Percentiles rank a stretch among this genome's conserved stretches.
These are phyloP conservation scores for Yarrowia osloensis DNA, from an alignment of 805 yeast genomes.

Conservation along the genomic window DNA sequence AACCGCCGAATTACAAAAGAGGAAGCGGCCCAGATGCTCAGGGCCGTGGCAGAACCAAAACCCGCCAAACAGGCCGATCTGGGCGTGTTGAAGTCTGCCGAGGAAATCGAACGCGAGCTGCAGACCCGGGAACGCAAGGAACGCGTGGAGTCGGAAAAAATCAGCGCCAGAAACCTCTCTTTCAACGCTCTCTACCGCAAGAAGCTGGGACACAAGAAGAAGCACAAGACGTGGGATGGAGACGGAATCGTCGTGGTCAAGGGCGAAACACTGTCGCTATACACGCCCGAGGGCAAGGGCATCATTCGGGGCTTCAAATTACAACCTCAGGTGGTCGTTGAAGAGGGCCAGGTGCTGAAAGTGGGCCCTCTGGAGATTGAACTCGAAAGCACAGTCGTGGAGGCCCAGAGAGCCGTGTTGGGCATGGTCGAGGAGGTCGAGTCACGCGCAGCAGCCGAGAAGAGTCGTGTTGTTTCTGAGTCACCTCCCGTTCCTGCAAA, in stretches of 20 bases:
- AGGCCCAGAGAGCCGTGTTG: not conserved
- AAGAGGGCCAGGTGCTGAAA: conserved; percentile 5
- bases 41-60: not conserved
- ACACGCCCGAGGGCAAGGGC: conserved; percentile 25
- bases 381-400: conserved; percentile 8
- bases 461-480: not conserved
- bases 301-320: not conserved
- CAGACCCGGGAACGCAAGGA: not conserved
- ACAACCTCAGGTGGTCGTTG: not conserved
- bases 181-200: conserved; percentile 65
- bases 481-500: not conserved
- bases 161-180: not conserved
- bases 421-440: not conserved
- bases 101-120: conserved; percentile 13
- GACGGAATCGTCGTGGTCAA: conserved; percentile 63
- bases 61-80: not conserved
- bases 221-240: conserved; percentile 93
- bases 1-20: not conserved
- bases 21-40: not conserved
- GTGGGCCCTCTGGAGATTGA: conserved; percentile 20
- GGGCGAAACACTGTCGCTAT: conserved; percentile 36
- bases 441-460: not conserved
- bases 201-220: conserved; percentile 55
- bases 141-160: conserved; percentile 9
- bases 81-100: conserved; percentile 1